A percentile compares a stretch with the other conserved stretches of the same genome.
Conservation (phyloP, 2,329 filamentous ascomycete species). For the Penicillium sp. region DNA sequence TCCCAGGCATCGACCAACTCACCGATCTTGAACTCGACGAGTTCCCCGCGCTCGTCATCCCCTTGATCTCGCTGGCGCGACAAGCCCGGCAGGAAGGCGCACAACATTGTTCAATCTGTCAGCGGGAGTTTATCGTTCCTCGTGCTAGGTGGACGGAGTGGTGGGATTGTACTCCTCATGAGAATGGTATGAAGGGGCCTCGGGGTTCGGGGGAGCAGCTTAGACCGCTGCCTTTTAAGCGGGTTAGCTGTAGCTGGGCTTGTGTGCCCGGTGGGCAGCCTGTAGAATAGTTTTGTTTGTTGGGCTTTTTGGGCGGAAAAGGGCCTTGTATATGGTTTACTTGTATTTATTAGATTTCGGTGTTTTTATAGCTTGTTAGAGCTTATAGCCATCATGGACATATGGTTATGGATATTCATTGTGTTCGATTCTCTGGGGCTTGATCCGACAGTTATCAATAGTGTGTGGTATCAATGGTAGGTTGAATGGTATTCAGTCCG, state of each 20-base stretch:
- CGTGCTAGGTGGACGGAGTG: constrained; percentile 54
- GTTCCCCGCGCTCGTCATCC: constrained; percentile 43
- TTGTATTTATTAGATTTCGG: constrained; percentile 24
- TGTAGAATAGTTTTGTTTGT: constrained; percentile 7
- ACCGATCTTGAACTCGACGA: constrained; percentile 43
- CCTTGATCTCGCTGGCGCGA: constrained; percentile 44
- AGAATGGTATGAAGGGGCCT: constrained; percentile 45
- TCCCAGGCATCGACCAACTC: constrained; percentile 45
- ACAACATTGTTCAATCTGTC: constrained; percentile 49
- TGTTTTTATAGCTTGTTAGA: constrained; percentile 5
- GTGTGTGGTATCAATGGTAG: not conserved
- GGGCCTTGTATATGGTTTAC: constrained; percentile 18
- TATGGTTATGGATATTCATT: not conserved
- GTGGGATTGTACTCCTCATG: constrained; percentile 50
- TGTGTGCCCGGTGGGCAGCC: constrained; percentile 38
- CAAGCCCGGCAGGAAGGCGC: constrained; percentile 46
- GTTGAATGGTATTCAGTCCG: not conserved
- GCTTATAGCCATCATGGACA: constrained; percentile 1
- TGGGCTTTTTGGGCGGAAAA: constrained; percentile 7
- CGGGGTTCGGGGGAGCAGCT: constrained; percentile 39
- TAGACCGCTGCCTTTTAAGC: constrained; percentile 48
- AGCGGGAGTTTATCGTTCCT: constrained; percentile 48
- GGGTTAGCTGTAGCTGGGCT: constrained; percentile 49
- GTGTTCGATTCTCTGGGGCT: not conserved
- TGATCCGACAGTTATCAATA: not conserved